Evolutionary conservation across 495 filamentous ascomycete species (phyloP), one percentile per base, ranked within the genome.

Genomic region (Penicillium coffeae): DNA sequence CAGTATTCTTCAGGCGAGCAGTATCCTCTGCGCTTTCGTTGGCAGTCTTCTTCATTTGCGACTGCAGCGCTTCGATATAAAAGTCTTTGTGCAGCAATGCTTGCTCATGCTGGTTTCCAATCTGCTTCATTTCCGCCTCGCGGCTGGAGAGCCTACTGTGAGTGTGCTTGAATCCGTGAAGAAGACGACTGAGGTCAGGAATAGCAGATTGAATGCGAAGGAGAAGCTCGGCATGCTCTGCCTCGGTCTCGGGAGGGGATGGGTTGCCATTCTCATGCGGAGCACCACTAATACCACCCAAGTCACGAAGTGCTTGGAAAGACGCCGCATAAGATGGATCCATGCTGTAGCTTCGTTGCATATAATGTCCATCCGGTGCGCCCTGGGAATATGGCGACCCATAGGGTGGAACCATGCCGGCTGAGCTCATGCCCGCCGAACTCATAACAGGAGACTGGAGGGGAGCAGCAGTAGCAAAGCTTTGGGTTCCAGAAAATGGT

Each of bases 11-110:
- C 32, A 79, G 59, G 22, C 60, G 70, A 15, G 69, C 63, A 30
- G 60, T 61, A 52, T 80, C 76, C 38, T 71, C 76, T 1, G 75
- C 73, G 33, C 65, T 71, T 51, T 80, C 73, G 18, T 64, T 69
- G 15, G 74, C 73, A 13, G 75, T 69, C 38, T 77, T 77, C 37
- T 73, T 74, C 62, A 81, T 70, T 48, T 80, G 76, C 10, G 68
- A 60, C 39, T 76, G 75, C 38, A 80, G 51, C 6, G 71, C 70
- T 51, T 77, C 75, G 18, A 82, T 75, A 37, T 79, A 75, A 47
- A 68, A 74, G 9, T 80, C 75, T 44, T 79, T 78, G 50, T 73
- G 73, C 64, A 72, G 67, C 21, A 73, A 45, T 2, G 71, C 68
- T 39, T 73, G 69, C 25, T 73, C 72, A 49, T 75, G 69, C 39